Conservation (phyloP, 2,329 filamentous ascomycete species). For the Pezicula neosporulosa region DNA sequence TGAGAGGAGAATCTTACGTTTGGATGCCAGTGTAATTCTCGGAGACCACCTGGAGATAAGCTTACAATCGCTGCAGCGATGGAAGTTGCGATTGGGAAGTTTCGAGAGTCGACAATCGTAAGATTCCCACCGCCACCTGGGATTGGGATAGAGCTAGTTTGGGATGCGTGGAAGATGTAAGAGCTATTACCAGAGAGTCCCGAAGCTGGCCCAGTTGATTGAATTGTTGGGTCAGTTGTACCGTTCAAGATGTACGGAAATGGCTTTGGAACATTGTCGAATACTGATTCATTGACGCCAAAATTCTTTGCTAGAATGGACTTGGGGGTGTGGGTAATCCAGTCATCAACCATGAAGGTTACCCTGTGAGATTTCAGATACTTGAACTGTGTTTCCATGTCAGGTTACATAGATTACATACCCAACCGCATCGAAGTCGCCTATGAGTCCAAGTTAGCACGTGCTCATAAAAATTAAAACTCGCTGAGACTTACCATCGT, state of each 20-base stretch:
- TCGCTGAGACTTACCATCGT: constrained; percentile 45
- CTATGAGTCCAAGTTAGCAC: constrained; percentile 3
- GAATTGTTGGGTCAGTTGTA: constrained; percentile 45
- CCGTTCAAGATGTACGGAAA: constrained; percentile 62
- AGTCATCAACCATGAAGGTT: constrained; percentile 65
- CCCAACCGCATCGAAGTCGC: constrained; percentile 57
- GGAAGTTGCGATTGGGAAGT: constrained; percentile 63
- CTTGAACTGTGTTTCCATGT: not conserved
- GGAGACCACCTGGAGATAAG: constrained; percentile 57
- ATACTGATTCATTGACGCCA: constrained; percentile 55
- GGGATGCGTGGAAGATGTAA: constrained; percentile 57
- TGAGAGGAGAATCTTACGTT: constrained; percentile 42
- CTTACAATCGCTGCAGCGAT: constrained; percentile 63
- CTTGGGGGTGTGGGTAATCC: constrained; percentile 64
- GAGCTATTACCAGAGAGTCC: constrained; percentile 53
- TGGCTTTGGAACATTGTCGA: constrained; percentile 51
- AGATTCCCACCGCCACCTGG: constrained; percentile 60
- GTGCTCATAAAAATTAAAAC: not conserved
- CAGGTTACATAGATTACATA: not conserved
- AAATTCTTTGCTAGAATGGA: constrained; percentile 67
- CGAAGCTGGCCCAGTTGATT: constrained; percentile 33
- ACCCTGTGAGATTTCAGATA: constrained; percentile 44
- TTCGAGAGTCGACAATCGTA: constrained; percentile 62
- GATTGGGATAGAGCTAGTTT: constrained; percentile 35
- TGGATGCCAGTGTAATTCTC: constrained; percentile 69